phyloP scores from a whole-genome alignment of 208 protist genomes.

The Porcisia hertigi region DNA sequence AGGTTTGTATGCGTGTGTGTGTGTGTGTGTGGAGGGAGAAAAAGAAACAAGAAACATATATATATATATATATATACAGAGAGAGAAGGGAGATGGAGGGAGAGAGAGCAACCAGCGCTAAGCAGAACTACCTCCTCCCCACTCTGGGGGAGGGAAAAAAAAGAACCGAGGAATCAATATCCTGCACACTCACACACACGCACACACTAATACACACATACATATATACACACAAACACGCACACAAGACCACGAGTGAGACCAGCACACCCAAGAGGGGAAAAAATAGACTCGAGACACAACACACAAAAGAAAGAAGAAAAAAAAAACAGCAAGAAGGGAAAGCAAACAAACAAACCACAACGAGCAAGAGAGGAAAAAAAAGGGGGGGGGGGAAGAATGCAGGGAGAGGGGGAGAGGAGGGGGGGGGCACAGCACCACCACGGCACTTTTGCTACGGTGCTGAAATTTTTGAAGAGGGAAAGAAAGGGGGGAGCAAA shows the following conservation, averaged over 20 bases:
- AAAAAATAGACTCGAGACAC: background rate
- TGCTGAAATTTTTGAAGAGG: slow-evolving; percentile 1
- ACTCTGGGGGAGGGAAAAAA: background rate
- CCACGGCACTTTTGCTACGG: background rate
- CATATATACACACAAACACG: background rate
- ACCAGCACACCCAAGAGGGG: background rate
- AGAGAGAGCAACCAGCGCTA: background rate
- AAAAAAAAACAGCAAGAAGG: background rate
- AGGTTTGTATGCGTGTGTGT: background rate
- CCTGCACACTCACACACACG: background rate
- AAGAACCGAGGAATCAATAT: background rate
- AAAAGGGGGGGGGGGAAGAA: background rate
- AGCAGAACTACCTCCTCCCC: too few relatives aligned
- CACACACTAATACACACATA: background rate
- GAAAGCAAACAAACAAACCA: background rate
- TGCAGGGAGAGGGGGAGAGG: background rate
- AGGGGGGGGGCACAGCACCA: background rate
- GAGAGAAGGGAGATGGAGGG: background rate
- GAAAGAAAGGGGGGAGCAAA: slow-evolving; percentile 11
- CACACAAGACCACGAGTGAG: background rate
- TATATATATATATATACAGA: background rate
- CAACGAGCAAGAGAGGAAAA: background rate
- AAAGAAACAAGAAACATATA: too few relatives aligned
- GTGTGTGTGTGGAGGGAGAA: too few relatives aligned
- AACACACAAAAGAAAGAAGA: background rate